Evolutionary conservation across 164 flowering plant genomes (phyloP), one percentile per base, ranked within the genome.

Genomic region (Kingdonia uniflora): DNA sequence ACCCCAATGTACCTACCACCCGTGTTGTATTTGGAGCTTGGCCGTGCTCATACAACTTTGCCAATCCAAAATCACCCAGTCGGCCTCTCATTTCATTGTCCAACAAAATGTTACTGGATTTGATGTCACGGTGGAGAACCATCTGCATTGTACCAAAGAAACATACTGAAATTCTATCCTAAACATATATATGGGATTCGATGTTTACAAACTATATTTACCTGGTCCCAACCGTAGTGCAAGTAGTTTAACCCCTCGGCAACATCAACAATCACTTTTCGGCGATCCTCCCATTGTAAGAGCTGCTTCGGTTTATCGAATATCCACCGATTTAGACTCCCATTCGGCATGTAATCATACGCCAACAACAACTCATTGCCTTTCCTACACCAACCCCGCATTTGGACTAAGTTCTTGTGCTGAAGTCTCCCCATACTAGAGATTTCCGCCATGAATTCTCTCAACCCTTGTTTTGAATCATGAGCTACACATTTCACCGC

Each of bases 401-500:
- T 63, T 46, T 65, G 80, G 4, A 86, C 86, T 2, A 86, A 59
- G 42, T 74, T 78, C 75, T 72, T 77, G 63, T 86, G 95, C 51
- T 74, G 87, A 1, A 86, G 72, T 57, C 88, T 61, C 1, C 84
- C 86, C 63, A 84, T 77, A 63, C 78, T 74, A 6, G 80, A 65
- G 22, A 87, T 77, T 68, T 89, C 97, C 0, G 89, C 89, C 79
- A 83, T 78, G 74, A 88, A 85, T 54, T 81, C 91, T 57, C 78
- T 70, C 8, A 81, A 33, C 17, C 94, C 90, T 42, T 85, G 91
- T 38, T 85, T 85, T 8, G 95, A 84, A 57, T 80, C 85, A 60
- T 81, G 86, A 57, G 73, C 71, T 17, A 82, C 80, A 57, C 95
- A 79, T 61, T 88, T 88, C 24, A 88, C 89, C 0, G 85, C 96